A percentile compares a stretch with the other conserved stretches of the same genome.
These are phyloP conservation scores for Cladosporium sp. DNA, from an alignment of 2,329 filamentous ascomycete genomes.

Conservation along the genomic window DNA sequence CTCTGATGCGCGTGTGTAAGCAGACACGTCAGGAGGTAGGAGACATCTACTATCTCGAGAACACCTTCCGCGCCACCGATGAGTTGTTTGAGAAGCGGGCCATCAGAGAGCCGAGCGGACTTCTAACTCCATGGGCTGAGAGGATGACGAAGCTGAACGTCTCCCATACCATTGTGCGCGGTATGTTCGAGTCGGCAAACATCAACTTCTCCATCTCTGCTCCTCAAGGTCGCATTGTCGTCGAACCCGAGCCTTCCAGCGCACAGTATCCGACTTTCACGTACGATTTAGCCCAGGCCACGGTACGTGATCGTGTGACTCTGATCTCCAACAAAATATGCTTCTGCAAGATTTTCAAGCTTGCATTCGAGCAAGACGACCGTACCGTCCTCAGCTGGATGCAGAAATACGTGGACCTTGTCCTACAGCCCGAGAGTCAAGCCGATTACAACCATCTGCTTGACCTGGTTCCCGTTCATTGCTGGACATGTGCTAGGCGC, in stretches of 20 bases:
- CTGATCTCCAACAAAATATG: background rate
- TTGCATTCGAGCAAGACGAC: background rate
- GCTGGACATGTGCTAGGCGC: background rate
- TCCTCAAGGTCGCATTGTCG: background rate
- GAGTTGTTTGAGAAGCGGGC: constrained; percentile 5
- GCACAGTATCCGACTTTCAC: background rate
- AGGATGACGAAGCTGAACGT: background rate
- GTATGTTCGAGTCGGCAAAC: background rate
- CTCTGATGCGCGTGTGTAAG: constrained; percentile 12
- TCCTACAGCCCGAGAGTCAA: background rate
- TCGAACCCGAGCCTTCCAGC: background rate
- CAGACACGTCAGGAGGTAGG: constrained; percentile 19
- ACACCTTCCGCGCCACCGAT: constrained; percentile 22
- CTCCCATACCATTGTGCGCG: background rate
- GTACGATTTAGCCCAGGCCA: background rate
- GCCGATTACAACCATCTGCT: background rate
- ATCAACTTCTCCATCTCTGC: background rate
- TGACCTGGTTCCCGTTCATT: no score
- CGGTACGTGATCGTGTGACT: background rate
- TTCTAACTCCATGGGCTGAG: background rate
- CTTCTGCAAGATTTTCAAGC: background rate
- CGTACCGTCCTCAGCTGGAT: background rate
- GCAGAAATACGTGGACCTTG: background rate
- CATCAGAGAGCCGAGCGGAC: background rate
- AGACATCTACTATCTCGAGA: constrained; percentile 24